These are phyloP conservation scores for Xylariaceae sp. DNA, from an alignment of 2,329 filamentous ascomycete species.

Conservation along the genomic window DNA sequence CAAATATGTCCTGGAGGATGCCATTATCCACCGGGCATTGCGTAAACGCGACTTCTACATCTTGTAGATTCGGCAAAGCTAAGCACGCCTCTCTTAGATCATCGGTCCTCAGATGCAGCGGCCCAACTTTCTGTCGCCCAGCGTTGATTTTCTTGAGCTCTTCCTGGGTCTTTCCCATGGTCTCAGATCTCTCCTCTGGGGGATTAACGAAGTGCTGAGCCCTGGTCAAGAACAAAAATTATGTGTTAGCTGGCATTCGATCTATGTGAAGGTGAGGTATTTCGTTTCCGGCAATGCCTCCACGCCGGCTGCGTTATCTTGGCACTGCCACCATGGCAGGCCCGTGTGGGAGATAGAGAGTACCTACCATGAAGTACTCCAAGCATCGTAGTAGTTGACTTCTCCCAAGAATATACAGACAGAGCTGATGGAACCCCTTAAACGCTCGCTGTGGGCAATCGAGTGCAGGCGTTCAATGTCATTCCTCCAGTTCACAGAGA, in stretches of 20 bases:
- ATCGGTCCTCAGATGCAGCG: conserved; percentile 32
- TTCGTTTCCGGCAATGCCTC: not conserved
- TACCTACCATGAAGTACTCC: conserved; percentile 25
- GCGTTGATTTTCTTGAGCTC: conserved; percentile 33
- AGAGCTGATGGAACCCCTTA: conserved; percentile 37
- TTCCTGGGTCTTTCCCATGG: conserved; percentile 32
- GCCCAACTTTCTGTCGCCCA: conserved; percentile 28
- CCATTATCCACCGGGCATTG: conserved; percentile 35
- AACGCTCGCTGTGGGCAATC: conserved; percentile 39
- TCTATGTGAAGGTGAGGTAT: too few species aligned
- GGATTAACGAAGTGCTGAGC: conserved; percentile 33
- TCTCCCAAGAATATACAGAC: conserved; percentile 43
- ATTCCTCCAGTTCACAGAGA: conserved; percentile 39
- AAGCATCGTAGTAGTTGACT: conserved; percentile 36
- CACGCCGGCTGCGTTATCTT: not conserved
- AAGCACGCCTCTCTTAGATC: conserved; percentile 35
- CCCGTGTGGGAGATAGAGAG: not conserved
- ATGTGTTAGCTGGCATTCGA: conserved; percentile 1
- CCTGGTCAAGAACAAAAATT: conserved; percentile 18
- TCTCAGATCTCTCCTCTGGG: conserved; percentile 31
- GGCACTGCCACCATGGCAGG: not conserved
- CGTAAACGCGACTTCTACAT: conserved; percentile 38
- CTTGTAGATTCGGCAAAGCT: conserved; percentile 34
- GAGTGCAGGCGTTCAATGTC: conserved; percentile 40
- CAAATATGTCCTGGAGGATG: conserved; percentile 33